Conservation (phyloP, 805 yeast genomes). For the Saccharomycopsis olivae region DNA sequence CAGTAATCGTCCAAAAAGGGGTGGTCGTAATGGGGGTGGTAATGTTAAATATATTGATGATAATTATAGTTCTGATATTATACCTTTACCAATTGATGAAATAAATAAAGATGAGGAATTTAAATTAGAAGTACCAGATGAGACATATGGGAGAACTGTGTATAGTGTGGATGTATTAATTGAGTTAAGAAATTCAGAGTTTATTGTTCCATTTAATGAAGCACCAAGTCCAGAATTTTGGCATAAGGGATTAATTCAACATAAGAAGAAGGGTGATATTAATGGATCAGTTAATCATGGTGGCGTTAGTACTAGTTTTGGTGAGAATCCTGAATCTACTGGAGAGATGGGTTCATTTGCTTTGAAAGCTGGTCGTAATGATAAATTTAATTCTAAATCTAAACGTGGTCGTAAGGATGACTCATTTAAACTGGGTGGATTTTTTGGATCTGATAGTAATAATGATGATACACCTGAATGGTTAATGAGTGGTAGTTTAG, state of each 20-base stretch:
- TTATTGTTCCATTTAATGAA: slow-evolving; percentile 4
- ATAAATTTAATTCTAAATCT: slow-evolving; percentile 14
- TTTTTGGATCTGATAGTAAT: slow-evolving; percentile 16
- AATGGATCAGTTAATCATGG: background rate
- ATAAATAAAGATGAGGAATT: slow-evolving; percentile 8
- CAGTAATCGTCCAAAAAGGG: too few species aligned
- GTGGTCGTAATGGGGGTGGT: too few species aligned
- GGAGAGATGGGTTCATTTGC: slow-evolving; percentile 19
- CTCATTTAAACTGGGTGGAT: slow-evolving; percentile 13
- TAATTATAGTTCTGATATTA: too few species aligned
- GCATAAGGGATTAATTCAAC: slow-evolving; percentile 2
- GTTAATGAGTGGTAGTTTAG: slow-evolving; percentile 21
- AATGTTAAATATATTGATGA: too few species aligned
- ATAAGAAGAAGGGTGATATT: slow-evolving; percentile 7
- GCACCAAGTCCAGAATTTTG: slow-evolving; percentile 13
- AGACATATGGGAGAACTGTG: background rate
- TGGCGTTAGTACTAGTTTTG: background rate
- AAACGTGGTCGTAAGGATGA: slow-evolving; percentile 10
- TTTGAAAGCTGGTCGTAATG: slow-evolving; percentile 3
- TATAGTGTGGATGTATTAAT: slow-evolving; percentile 14
- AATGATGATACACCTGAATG: slow-evolving; percentile 29
- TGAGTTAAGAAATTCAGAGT: slow-evolving; percentile 3
- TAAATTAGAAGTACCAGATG: slow-evolving; percentile 4
- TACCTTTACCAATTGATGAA: background rate
- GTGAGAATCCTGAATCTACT: slow-evolving; percentile 6